phyloP scores from a whole-genome alignment of 208 protist species.

The Crithidia brevicula region DNA sequence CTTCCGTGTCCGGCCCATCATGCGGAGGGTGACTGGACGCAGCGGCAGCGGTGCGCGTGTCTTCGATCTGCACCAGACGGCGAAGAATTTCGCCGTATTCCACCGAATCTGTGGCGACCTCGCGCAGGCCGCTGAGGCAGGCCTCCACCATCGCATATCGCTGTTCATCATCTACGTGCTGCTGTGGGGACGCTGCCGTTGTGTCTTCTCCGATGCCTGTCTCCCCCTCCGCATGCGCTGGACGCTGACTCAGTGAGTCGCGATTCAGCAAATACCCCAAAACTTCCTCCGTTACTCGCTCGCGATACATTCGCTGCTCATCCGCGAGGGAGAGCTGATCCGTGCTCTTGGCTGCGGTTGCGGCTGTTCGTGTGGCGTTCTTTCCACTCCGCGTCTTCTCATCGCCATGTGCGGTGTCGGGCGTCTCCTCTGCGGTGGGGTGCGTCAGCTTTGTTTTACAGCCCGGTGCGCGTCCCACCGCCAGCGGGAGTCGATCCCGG shows the following conservation, averaged over 20 bases:
- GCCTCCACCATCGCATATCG: conserved; percentile 19
- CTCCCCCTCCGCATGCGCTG: not conserved
- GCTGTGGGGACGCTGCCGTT: not conserved
- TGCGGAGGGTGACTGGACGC: too few species aligned
- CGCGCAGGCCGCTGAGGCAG: conserved; percentile 29
- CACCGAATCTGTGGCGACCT: conserved; percentile 17
- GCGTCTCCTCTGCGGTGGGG: not conserved
- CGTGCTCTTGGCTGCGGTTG: not conserved
- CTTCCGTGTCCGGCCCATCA: not conserved
- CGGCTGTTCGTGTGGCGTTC: not conserved
- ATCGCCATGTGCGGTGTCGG: not conserved
- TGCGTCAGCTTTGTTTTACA: conserved; percentile 29
- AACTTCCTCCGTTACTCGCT: conserved; percentile 11
- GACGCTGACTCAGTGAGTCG: not conserved
- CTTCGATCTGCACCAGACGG: not conserved
- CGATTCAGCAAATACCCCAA: conserved; percentile 22
- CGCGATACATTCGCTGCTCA: conserved; percentile 22
- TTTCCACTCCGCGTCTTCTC: not conserved
- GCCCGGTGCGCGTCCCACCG: conserved; percentile 19
- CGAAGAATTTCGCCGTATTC: conserved; percentile 28
- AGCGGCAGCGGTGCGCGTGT: conserved; percentile 9
- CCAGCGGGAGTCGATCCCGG: conserved; percentile 15
- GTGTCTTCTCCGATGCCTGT: not conserved
- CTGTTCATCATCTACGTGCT: conserved; percentile 6
- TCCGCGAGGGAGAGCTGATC: not conserved